A percentile compares a stretch with the other conserved stretches of the same genome.
Conservation (phyloP, 371 early-diverging fungal species). For the Rhizopus microsporus region DNA sequence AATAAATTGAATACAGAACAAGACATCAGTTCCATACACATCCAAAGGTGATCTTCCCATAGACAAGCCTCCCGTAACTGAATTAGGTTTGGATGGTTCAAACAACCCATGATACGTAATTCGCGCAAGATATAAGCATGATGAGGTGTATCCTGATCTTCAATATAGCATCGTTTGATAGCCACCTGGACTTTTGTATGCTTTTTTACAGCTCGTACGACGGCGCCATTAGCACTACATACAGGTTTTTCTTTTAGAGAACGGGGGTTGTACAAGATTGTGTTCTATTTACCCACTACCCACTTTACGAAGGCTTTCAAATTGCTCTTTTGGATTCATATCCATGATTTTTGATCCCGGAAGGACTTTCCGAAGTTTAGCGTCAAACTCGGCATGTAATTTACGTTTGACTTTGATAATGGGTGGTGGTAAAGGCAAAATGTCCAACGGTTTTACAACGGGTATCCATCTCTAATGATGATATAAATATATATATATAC, state of each 20-base stretch:
- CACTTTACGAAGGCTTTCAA: conserved; percentile 39
- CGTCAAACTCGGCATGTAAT: conserved; percentile 46
- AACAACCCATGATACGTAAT: conserved; percentile 51
- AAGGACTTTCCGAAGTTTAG: conserved; percentile 48
- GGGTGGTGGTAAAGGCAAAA: conserved; percentile 43
- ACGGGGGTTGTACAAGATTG: not conserved
- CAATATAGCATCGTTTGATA: conserved; percentile 53
- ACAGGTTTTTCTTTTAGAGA: not conserved
- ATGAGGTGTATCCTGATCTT: conserved; percentile 48
- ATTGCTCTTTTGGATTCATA: conserved; percentile 40
- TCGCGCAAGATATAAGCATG: conserved; percentile 49
- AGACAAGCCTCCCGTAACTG: conserved; percentile 43
- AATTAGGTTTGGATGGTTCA: conserved; percentile 41
- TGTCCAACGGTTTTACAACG: conserved; percentile 39
- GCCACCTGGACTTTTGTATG: conserved; percentile 39
- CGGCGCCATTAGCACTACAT: conserved; percentile 26
- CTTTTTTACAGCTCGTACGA: conserved; percentile 18
- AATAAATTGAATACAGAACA: conserved; percentile 52
- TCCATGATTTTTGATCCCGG: conserved; percentile 47
- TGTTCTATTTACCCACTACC: conserved; percentile 48
- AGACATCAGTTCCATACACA: conserved; percentile 55
- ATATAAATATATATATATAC: conserved; percentile 9
- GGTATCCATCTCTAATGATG: conserved; percentile 42
- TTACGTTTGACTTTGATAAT: conserved; percentile 28
- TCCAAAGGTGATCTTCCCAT: conserved; percentile 51